Evolutionary conservation across 2,329 filamentous ascomycete genomes (phyloP), one percentile per base, ranked within the genome.

Genomic region (Esteya vermicola): DNA sequence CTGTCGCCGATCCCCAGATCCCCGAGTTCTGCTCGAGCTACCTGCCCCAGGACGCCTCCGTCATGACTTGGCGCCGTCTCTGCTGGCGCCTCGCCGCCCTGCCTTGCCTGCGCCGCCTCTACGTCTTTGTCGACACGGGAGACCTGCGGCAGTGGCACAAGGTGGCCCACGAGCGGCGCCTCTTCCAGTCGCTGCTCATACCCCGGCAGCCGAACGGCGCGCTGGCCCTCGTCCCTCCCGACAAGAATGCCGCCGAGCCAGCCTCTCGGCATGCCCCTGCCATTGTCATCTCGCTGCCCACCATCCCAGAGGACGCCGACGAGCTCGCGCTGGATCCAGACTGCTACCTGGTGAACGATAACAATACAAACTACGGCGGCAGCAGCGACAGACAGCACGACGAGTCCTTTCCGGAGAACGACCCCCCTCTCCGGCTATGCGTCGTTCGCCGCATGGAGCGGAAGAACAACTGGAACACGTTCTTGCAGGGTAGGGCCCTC

Each of bases 111-210:
- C 48, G 48, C 13, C 31, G 39, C 14, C 48, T 57, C 23, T 48
- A 44, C 39, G 25, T 56, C 33, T 56, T 52, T 47, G 43, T 54
- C 31, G 51, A 57, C 44, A 48, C 50, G 25, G 39, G 46, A 33
- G 52, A 56, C 43, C 47, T 54, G 33, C 46, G 52, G 9, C 49
- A 49, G 2, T 57, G 55, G 55, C 47, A 52, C 44, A 47, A 48
- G 35, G 47, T 51, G 8, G 51, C 54, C 19, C 48, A 43, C 44
- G 55, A 57, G 50, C 49, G 43, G 22, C 40, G 45, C 4, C 47
- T 57, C 38, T 50, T 57, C 18, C 41, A 36, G 3, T 34, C 35
- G 13, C 46, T 57, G 21, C 35, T 45, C 14, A 35, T 38, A 2
- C n/a, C n/a, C n/a, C n/a, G n/a, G n/a, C n/a, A n/a, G n/a, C n/a